These are phyloP conservation scores for Hanseniaspora lindneri DNA, from an alignment of 805 yeast genomes.

Conservation along the genomic window DNA sequence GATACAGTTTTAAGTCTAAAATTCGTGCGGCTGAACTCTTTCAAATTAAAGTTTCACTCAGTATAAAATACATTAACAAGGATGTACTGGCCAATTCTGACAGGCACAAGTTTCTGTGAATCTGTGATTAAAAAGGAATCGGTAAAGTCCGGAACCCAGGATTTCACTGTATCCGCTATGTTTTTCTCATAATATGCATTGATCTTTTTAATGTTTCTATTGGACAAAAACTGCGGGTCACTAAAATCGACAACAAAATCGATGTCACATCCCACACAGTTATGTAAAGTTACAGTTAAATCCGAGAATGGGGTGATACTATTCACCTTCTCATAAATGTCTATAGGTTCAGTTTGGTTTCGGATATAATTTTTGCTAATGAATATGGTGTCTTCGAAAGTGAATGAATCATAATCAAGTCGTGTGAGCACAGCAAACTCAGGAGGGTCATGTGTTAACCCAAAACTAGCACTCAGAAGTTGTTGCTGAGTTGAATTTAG, in stretches of 20 bases:
- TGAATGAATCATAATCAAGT: slow-evolving; percentile 1
- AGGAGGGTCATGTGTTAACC: no score
- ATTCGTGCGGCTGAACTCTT: no score
- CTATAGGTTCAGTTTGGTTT: neutral
- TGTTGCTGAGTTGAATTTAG: neutral
- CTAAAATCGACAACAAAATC: neutral
- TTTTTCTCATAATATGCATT: neutral
- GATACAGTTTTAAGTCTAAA: neutral
- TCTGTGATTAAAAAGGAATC: no score
- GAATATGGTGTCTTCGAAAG: neutral
- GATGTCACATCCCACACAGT: neutral
- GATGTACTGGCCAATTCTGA: neutral
- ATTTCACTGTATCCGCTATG: no score
- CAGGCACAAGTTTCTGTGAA: neutral
- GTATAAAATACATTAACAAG: neutral
- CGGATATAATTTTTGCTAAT: neutral
- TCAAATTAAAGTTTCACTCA: neutral
- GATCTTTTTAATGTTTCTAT: neutral
- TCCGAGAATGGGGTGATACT: neutral
- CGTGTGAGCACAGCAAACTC: neutral
- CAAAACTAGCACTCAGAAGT: neutral
- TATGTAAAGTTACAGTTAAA: neutral
- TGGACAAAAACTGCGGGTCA: neutral
- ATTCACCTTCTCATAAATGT: neutral
- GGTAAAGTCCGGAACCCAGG: no score